Percentiles rank a stretch among this genome's conserved stretches.
phyloP scores from a whole-genome alignment of 2,329 filamentous ascomycete genomes.

The Neospermospora avenae region DNA sequence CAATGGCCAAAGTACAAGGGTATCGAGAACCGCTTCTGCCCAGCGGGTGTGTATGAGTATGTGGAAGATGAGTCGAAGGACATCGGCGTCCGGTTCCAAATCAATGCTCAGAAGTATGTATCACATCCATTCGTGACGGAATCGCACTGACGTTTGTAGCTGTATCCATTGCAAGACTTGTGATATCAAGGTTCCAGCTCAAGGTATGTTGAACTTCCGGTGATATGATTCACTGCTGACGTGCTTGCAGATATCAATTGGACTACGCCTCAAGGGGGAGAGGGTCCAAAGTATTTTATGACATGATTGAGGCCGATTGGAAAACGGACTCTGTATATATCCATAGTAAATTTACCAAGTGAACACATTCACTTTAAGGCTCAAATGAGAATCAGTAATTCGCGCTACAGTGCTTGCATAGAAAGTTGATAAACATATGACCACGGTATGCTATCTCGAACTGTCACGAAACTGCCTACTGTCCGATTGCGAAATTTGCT shows the following conservation, averaged over 20 bases:
- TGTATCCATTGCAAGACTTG: slow-evolving; percentile 99
- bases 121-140: not conserved
- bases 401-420: not conserved
- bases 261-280: slow-evolving; percentile 91
- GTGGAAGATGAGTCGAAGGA: slow-evolving; percentile 87
- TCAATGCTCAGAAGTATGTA: slow-evolving; percentile 93
- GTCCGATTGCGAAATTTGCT: no score
- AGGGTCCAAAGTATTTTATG: slow-evolving; percentile 70
- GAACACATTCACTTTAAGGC: not conserved
- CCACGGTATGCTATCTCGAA: no score
- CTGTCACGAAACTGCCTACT: no score
- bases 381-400: not conserved
- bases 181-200: slow-evolving; percentile 94
- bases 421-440: no score
- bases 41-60: slow-evolving; percentile 97
- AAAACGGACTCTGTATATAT: slow-evolving; percentile 18
- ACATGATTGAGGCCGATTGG: slow-evolving; percentile 37
- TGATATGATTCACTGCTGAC: slow-evolving; percentile 7
- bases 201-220: slow-evolving; percentile 39
- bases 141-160: slow-evolving; percentile 45
- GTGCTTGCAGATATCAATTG: slow-evolving; percentile 76
- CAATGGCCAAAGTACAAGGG: slow-evolving; percentile 88
- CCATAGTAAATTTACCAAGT: not conserved
- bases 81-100: slow-evolving; percentile 91
- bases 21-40: slow-evolving; percentile 94